These are phyloP conservation scores for Ceratobasidium sp. DNA, from an alignment of 1,284 basidiomycete species.

Conservation along the genomic window DNA sequence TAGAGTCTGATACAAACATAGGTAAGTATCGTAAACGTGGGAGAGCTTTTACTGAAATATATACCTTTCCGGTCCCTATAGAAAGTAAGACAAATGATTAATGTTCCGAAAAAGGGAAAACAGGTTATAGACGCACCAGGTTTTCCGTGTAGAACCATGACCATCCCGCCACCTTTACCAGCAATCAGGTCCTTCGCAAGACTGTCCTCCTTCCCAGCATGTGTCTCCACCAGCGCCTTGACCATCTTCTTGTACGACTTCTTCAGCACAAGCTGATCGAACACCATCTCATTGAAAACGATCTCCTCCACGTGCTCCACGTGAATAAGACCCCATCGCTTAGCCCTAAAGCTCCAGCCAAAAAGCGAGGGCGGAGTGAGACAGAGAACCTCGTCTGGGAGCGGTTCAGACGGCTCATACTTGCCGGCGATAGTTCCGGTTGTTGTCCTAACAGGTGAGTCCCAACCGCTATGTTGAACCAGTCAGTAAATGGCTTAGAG, in stretches of 20 bases:
- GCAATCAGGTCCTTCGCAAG: constrained; percentile 34
- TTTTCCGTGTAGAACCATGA: constrained; percentile 44
- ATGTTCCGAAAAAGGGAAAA: too few species aligned
- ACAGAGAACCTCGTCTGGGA: constrained; percentile 39
- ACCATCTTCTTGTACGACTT: constrained; percentile 43
- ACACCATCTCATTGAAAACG: constrained; percentile 39
- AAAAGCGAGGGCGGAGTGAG: constrained; percentile 28
- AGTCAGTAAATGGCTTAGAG: neutral
- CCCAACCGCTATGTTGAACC: too few species aligned
- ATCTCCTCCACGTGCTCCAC: constrained; percentile 22
- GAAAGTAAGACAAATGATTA: neutral
- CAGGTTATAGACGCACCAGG: constrained; percentile 20
- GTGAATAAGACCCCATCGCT: constrained; percentile 22
- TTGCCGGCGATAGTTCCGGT: too few species aligned
- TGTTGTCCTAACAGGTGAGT: too few species aligned
- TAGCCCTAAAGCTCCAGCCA: constrained; percentile 37
- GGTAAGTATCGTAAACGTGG: neutral
- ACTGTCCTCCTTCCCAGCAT: constrained; percentile 17
- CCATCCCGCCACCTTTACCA: constrained; percentile 43
- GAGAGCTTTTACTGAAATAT: neutral
- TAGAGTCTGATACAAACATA: constrained; percentile 10
- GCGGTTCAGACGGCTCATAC: constrained; percentile 18
- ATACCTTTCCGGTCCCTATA: constrained; percentile 41
- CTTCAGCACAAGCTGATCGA: constrained; percentile 37
- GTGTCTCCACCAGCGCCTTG: constrained; percentile 43